phyloP scores from a whole-genome alignment of 305 asterid species.

The Fraxinus sp. region DNA sequence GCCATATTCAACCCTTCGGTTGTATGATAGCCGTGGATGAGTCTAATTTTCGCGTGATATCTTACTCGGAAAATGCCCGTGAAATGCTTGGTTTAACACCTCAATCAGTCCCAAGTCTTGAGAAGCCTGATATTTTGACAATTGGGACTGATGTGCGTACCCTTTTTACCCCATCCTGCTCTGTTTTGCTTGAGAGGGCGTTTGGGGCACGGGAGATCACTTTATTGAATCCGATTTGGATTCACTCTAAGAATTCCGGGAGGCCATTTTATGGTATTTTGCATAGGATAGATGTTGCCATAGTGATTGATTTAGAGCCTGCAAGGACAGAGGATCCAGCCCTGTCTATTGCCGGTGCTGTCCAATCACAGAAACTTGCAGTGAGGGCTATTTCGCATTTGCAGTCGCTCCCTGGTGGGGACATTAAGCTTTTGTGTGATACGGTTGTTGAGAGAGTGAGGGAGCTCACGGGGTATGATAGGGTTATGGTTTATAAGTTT shows the following conservation, averaged over 20 bases:
- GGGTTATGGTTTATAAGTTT: conserved; percentile 93
- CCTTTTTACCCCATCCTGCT: conserved; percentile 61
- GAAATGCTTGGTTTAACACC: conserved; percentile 75
- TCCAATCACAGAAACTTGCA: conserved; percentile 87
- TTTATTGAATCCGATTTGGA: conserved; percentile 67
- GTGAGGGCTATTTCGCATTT: conserved; percentile 84
- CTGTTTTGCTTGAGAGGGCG: conserved; percentile 57
- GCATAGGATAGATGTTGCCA: conserved; percentile 79
- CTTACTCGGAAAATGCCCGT: conserved; percentile 71
- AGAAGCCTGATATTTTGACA: conserved; percentile 45
- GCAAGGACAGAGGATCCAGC: conserved; percentile 91
- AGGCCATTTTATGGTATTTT: conserved; percentile 82
- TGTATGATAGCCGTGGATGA: conserved; percentile 75
- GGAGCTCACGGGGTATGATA: conserved; percentile 85
- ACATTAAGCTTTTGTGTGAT: conserved; percentile 74
- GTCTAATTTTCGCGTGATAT: conserved; percentile 49
- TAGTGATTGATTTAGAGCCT: conserved; percentile 86
- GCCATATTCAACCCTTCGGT: conserved; percentile 72
- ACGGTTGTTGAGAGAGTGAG: conserved; percentile 81
- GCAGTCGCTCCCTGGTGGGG: conserved; percentile 92
- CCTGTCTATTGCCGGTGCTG: conserved; percentile 85
- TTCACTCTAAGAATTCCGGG: conserved; percentile 65
- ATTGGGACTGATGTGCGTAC: conserved; percentile 68
- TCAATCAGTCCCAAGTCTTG: conserved; percentile 68
- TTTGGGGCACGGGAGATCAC: conserved; percentile 75